Evolutionary conservation across 192 early-diverging fungal genomes (phyloP).

Genomic region (Glomus cerebriforme): DNA sequence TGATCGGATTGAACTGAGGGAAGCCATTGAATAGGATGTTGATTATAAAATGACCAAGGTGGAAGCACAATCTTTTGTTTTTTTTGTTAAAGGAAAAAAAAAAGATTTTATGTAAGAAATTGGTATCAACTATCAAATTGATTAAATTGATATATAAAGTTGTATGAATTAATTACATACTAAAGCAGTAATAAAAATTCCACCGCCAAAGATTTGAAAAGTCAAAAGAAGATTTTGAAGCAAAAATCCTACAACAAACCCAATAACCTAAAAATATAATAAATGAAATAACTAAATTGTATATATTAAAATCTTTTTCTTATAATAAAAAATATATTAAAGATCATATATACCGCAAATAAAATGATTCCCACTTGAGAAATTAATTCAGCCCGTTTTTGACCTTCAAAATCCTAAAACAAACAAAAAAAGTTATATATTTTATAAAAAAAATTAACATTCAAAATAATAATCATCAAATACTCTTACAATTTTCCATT

Average conservation of each 20-base stretch:
- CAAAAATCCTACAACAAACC: conserved; percentile 13
- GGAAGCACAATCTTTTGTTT: conserved; percentile 6
- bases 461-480: neutral
- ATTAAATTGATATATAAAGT: neutral
- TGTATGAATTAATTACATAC: conserved; percentile 4
- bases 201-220: conserved; percentile 6
- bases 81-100: neutral
- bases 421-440: neutral
- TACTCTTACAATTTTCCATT: neutral
- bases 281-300: neutral
- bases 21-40: conserved; percentile 28
- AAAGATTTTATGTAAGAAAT: neutral
- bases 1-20: neutral
- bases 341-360: conserved; percentile 7
- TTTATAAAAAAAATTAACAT: neutral
- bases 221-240: neutral
- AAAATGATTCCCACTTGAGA: neutral
- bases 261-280: conserved; percentile 3
- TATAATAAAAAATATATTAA: neutral
- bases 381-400: conserved; percentile 15
- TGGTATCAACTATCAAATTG: no score
- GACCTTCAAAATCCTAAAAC: conserved; percentile 30
- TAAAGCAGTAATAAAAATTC: neutral
- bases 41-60: conserved; percentile 26
- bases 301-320: neutral